phyloP scores from a whole-genome alignment of 2,329 filamentous ascomycete genomes.

The Monilinia fructigena region DNA sequence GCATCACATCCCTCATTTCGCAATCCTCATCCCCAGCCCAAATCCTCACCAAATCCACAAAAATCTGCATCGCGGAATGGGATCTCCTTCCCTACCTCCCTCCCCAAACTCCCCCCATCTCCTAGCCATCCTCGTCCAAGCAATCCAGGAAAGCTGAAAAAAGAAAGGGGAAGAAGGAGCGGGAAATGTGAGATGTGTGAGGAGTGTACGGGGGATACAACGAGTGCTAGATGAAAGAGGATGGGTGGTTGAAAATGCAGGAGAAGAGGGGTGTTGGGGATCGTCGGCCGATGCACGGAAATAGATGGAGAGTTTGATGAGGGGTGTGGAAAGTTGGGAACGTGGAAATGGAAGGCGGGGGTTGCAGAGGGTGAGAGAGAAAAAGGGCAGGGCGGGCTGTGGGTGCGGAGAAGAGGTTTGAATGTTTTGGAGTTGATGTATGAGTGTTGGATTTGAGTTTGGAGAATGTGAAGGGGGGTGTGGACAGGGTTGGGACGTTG shows the following conservation, averaged over 20 bases:
- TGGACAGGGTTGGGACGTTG: constrained; percentile 43
- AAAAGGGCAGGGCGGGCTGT: constrained; percentile 35
- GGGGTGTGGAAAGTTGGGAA: constrained; percentile 48
- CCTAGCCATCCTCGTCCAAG: constrained; percentile 49
- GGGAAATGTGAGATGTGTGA: constrained; percentile 42
- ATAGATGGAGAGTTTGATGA: constrained; percentile 46
- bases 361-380: constrained; percentile 42
- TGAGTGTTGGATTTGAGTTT: constrained; percentile 28
- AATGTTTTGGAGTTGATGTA: constrained; percentile 35
- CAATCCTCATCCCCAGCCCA: constrained; percentile 33
- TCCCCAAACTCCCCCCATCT: constrained; percentile 49
- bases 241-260: constrained; percentile 40
- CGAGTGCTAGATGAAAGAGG: constrained; percentile 23
- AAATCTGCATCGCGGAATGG: constrained; percentile 49
- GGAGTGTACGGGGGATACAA: not conserved
- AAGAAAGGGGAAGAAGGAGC: constrained; percentile 41
- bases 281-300: no score
- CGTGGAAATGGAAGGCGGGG: constrained; percentile 34
- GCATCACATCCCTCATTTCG: not conserved
- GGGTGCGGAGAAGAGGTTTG: constrained; percentile 29
- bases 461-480: constrained; percentile 31
- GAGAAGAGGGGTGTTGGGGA: constrained; percentile 43
- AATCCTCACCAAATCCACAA: not conserved
- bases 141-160: constrained; percentile 44
- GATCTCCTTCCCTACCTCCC: constrained; percentile 44